Base-by-base conservation (phyloP, 768 basidiomycete genomes). In the Amanita pallidorosea region DNA sequence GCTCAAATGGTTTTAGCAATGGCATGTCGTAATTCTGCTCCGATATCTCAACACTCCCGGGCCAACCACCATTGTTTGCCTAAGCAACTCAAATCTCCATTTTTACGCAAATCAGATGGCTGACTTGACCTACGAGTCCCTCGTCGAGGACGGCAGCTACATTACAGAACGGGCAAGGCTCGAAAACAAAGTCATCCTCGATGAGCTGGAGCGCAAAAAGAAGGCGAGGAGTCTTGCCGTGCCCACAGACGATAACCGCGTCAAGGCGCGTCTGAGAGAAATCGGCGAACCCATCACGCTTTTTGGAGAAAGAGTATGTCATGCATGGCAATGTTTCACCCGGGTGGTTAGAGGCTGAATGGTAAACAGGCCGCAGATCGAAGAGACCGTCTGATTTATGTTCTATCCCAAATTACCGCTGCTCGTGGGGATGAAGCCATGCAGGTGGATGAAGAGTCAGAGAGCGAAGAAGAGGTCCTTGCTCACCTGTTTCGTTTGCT, bases 131-230 rank as follows among this genome's bases (percentile, higher is more conserved):
- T 75, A 80, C 53, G 88, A 90, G 57, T 84, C 76, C 2, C 75
- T 90, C 38, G 71, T 79, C 56, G 86, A 89, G 67, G 88, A 89
- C 74, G 84, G 81, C 7, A 81, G 80, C 62, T 86, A 85, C 59
- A 61, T 79, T 18, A 76, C 85, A 9, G 87, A 90, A 56, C 70
- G 87, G 37, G 88, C 86, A 51, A 74, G 80, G 57, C 63, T 81
- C 47, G 88, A 89, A 65, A 90, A 92, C 70, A 83, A 86, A 60
- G 85, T 85, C 56, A 81, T 98, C 48, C 74, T 98, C 43, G 88
- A 91, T 62, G 93, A 96, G 66, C 81, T 99, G n/a, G 96, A 99
- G 63, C 79, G 94, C 57, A 96, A 95, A 76, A 96, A 96, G 74
- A 86, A 91, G 60, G 87, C 94, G 11, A 77, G 96, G 56, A 84